A percentile compares a stretch with the other conserved stretches of the same genome.
Conservation (phyloP, 148 eudicot genomes). For the Simmondsia chinensis region DNA sequence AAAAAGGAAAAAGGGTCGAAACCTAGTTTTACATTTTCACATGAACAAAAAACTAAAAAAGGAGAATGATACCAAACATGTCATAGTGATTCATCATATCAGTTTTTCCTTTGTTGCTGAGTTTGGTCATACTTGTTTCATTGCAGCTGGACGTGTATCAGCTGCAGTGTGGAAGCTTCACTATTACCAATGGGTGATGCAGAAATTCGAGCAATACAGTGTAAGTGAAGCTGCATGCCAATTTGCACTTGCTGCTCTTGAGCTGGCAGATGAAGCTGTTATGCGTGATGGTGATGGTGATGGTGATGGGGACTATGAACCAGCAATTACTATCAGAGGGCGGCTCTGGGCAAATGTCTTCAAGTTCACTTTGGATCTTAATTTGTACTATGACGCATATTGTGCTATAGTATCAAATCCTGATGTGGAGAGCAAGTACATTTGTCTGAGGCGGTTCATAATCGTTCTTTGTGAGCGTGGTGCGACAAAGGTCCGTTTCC, state of each 20-base stretch:
- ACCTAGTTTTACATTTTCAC: no score
- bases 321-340: slow-evolving; percentile 59
- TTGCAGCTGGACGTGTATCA: slow-evolving; percentile 43
- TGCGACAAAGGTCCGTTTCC: slow-evolving; percentile 57
- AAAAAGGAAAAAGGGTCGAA: no score
- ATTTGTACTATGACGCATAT: slow-evolving; percentile 76
- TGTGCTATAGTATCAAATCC: slow-evolving; percentile 97
- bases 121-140: slow-evolving; percentile 6
- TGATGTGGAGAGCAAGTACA: slow-evolving; percentile 86
- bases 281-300: slow-evolving; percentile 19
- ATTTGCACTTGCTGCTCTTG: slow-evolving; percentile 95
- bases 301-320: no score
- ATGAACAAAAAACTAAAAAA: no score
- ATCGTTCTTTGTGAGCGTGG: slow-evolving; percentile 93
- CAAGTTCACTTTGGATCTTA: slow-evolving; percentile 78
- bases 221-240: slow-evolving; percentile 84
- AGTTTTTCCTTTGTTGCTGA: neutral
- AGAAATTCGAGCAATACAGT: slow-evolving; percentile 83
- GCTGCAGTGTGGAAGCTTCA: slow-evolving; percentile 81
- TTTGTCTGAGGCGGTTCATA: slow-evolving; percentile 92
- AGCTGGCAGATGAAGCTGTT: slow-evolving; percentile 89
- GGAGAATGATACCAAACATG: no score
- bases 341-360: slow-evolving; percentile 98
- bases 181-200: slow-evolving; percentile 97
- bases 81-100: neutral